A percentile compares a stretch with the other conserved stretches of the same genome.
Conservation (phyloP, 2,329 filamentous ascomycete species). For the Botryotinia globosa region DNA sequence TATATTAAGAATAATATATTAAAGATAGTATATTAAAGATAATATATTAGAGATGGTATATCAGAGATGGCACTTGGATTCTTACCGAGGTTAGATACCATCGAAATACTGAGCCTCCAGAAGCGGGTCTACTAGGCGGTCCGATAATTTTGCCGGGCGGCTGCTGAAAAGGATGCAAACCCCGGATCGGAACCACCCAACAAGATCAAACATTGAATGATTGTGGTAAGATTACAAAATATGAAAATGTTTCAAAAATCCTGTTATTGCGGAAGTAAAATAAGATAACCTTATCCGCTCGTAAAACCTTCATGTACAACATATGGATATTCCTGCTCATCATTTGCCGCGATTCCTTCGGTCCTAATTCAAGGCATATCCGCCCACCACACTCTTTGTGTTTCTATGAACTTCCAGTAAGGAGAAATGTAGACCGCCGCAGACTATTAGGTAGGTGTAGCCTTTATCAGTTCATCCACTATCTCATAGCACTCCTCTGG, state of each 20-base stretch:
- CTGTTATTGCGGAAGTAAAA: background rate
- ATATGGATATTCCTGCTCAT: background rate
- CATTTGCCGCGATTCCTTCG: background rate
- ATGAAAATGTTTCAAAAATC: background rate
- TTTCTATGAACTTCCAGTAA: background rate
- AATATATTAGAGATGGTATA: too few species aligned
- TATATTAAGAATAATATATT: too few species aligned
- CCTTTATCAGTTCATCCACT: constrained; percentile 37
- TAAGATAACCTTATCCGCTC: background rate
- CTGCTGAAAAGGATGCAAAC: background rate
- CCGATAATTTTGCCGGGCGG: constrained; percentile 9
- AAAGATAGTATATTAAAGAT: too few species aligned
- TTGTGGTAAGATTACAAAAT: background rate
- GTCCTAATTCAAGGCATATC: background rate
- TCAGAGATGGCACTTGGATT: background rate
- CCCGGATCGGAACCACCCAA: background rate
- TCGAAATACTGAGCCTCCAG: background rate
- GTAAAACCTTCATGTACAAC: background rate
- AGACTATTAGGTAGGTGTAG: background rate
- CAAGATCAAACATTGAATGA: background rate
- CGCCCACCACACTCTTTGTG: too few species aligned
- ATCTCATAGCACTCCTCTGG: constrained; percentile 60
- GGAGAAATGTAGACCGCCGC: background rate
- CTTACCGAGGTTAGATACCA: background rate
- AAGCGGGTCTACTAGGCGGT: background rate